Base-by-base conservation (phyloP, 768 basidiomycete species). In the Saitozyma podzolica region DNA sequence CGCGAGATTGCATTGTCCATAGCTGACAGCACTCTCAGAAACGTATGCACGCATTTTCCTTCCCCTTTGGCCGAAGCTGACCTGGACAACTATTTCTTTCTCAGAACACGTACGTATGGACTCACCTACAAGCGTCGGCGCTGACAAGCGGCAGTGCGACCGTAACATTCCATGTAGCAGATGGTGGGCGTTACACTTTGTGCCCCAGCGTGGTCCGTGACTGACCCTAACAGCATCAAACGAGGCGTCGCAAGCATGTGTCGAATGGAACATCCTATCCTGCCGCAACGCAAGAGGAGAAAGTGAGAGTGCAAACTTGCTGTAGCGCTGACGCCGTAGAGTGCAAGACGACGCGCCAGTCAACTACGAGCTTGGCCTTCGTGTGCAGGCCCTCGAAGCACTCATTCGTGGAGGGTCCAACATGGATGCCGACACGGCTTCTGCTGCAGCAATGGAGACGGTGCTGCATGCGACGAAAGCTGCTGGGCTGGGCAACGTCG, bases 231-330 rank as follows among this genome's bases (percentile, higher is more conserved):
- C 54, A 76, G 74, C 58, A 71, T 78, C 45, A 72, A 72, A 50
- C 66, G 76, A 59, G 74, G 74, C 10, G 66, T 78, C 3, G 66
- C 76, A 0, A 63, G 72, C 14, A 72, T 75, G 64, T 78, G 76
- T 42, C 49, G 68, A 14, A 72, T 76, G 68, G 76, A 78, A 42
- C 64, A 61, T 45, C 72, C 74, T 10, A 50, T 69, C 10, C 55
- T 74, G 29, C 76, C 76, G 7, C 56, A 57, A 48, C 55, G 69
- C 17, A 75, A 73, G 58, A 62, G 61, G 50, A 56, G 66, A 41
- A 72, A 66, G 70, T 70, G 63, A 65, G 73, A 54, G 14, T 16
- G 3, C 47, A n/a, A 40, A 39, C 9, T 40, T 47, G 45, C 2
- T 16, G 17, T 37, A 48, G 41, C 51, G 9, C 8, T 53, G 54